Conservation (phyloP, 192 early-diverging fungal genomes). For the Rhizophagus sp. region DNA sequence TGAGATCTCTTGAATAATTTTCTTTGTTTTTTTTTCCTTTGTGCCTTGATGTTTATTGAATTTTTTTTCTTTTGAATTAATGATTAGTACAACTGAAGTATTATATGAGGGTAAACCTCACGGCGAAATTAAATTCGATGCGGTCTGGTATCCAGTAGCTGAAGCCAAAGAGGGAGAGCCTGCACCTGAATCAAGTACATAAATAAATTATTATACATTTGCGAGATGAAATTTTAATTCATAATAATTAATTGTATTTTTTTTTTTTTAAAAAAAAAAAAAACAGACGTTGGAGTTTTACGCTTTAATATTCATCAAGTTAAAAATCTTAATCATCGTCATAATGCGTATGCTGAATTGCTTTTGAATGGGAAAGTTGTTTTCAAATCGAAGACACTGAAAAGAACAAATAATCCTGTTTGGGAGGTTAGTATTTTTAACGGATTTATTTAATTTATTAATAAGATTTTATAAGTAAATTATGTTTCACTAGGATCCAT, state of each 20-base stretch:
- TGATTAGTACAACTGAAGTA: constrained; percentile 27
- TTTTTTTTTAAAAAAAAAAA: constrained; percentile 22
- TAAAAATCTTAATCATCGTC: constrained; percentile 57
- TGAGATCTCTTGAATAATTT: constrained; percentile 41
- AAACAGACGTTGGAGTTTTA: constrained; percentile 62
- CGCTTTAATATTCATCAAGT: constrained; percentile 66
- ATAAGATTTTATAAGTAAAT: neutral
- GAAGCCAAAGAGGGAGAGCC: constrained; percentile 38
- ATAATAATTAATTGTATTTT: neutral
- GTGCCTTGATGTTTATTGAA: neutral
- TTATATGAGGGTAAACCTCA: constrained; percentile 44
- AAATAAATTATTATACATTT: neutral
- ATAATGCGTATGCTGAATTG: constrained; percentile 56
- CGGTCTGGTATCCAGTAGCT: constrained; percentile 43
- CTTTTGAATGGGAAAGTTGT: constrained; percentile 52
- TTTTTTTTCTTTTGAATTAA: neutral
- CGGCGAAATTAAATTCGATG: constrained; percentile 44
- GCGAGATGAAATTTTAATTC: neutral
- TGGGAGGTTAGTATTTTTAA: constrained; percentile 13
- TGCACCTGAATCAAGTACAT: constrained; percentile 52
- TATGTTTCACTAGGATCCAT: constrained; percentile 37
- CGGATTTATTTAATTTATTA: neutral
- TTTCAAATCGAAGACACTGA: constrained; percentile 65
- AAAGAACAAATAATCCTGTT: constrained; percentile 57
- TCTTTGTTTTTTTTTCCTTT: neutral